phyloP scores from a whole-genome alignment of 1,284 basidiomycete genomes.

The Fomitopsis betulina region DNA sequence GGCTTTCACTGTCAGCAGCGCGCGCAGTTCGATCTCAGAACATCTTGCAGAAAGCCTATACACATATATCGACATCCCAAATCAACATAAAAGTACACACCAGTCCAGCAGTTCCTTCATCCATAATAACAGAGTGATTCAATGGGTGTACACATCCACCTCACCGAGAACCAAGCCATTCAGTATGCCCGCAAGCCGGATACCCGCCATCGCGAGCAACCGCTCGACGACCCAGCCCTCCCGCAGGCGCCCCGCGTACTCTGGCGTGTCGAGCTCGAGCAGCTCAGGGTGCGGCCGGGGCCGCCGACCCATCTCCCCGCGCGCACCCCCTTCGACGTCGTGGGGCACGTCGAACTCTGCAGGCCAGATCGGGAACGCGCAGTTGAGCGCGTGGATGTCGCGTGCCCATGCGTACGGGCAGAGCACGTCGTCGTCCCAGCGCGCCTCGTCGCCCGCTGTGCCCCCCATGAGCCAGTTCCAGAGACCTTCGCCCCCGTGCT shows the following conservation, averaged over 20 bases:
- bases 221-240: slow-evolving; percentile 74
- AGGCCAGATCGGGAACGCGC: slow-evolving; percentile 72
- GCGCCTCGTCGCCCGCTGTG: slow-evolving; percentile 11
- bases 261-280: slow-evolving; percentile 81
- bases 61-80: no score
- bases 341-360: slow-evolving; percentile 56
- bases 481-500: background rate
- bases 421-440: slow-evolving; percentile 51
- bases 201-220: slow-evolving; percentile 76
- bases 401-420: slow-evolving; percentile 81
- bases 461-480: background rate
- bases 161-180: slow-evolving; percentile 65
- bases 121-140: background rate
- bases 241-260: slow-evolving; percentile 70
- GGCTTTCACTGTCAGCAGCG: no score
- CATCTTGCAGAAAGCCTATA: background rate
- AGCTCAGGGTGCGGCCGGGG: slow-evolving; percentile 26
- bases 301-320: background rate
- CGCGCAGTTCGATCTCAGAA: no score
- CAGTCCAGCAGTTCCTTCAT: no score
- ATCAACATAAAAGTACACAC: background rate
- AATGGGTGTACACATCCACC: slow-evolving; percentile 3
- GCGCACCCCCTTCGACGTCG: no score
- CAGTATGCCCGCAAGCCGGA: slow-evolving; percentile 77
- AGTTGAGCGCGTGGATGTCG: slow-evolving; percentile 72